Base-by-base conservation (phyloP, 106 monocot genomes). In the Phalaenopsis equestris region DNA sequence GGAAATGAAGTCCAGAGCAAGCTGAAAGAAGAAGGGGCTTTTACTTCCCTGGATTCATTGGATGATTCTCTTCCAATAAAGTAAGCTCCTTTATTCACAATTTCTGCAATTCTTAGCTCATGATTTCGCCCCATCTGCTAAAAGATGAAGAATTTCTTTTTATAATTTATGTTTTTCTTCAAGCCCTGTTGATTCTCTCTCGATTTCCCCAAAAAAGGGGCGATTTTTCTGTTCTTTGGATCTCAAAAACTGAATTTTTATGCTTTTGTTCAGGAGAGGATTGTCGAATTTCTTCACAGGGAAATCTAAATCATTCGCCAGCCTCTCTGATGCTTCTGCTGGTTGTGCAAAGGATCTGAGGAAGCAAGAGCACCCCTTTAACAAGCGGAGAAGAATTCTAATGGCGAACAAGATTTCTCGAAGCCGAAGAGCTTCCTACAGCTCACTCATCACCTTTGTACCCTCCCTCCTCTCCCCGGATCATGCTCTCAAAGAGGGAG, bases 11-110 rank as follows among this genome's bases (percentile, higher is more conserved):
- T 85, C 47, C 82, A 73, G 52, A 81, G 74, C 80, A 86, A 75
- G 67, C 48, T 77, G 42, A 39, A 21, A 4, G 73, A 67, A 18
- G 77, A 80, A 11, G 83, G 80, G 36, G 70, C 78, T 17, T 93
- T 48, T 79, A 56, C 10, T 91, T 84, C 58, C 56, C 37, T 93
- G 81, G 82, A 80, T 41, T 83, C 85, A 17, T 76, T 93, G 12
- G 90, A 93, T 19, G 90, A 90, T 8, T 81, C 88, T 11, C 85
- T 93, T 37, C 93, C 93, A 30, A 75, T 85, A 86, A 93, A 93
- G 93, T 93, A 55, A 79, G 86, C 41, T 39, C 36, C 4, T 57
- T 19, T 80, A 39, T 6, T 12, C 39, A 30, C 9, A 11, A 5
- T 61, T 21, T 10, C 21, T 61, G 30, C 30, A 30, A 30, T 30